These are phyloP conservation scores for Aspergillus niger DNA, from an alignment of 2,329 filamentous ascomycete species.

Conservation along the genomic window DNA sequence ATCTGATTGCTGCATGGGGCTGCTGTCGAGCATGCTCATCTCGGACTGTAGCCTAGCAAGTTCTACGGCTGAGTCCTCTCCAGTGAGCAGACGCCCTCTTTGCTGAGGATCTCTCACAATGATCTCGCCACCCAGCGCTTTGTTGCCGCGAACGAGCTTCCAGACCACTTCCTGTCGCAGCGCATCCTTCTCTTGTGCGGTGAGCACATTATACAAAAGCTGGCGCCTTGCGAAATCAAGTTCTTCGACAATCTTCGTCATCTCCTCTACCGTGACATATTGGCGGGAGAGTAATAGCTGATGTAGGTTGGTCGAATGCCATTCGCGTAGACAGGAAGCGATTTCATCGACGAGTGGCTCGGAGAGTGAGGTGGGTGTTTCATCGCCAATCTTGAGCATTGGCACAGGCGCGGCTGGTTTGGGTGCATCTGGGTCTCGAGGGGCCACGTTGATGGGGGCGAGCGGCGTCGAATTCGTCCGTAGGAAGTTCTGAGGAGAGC, in stretches of 20 bases:
- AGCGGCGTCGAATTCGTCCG: constrained; percentile 36
- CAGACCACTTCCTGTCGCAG: constrained; percentile 90
- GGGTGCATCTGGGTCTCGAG: constrained; percentile 62
- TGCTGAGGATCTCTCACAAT: constrained; percentile 88
- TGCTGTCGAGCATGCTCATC: constrained; percentile 89
- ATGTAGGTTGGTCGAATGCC: constrained; percentile 97
- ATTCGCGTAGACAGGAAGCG: constrained; percentile 92
- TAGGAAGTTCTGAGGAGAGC: constrained; percentile 31
- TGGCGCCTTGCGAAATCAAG: constrained; percentile 85
- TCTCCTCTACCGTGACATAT: constrained; percentile 77
- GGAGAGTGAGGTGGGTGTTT: constrained; percentile 83
- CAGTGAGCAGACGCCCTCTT: constrained; percentile 81
- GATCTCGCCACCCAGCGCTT: constrained; percentile 87
- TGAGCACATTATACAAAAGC: constrained; percentile 91
- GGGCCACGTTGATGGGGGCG: constrained; percentile 34
- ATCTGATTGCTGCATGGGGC: constrained; percentile 68
- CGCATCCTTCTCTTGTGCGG: constrained; percentile 75
- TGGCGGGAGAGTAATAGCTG: constrained; percentile 81
- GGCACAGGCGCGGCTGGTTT: constrained; percentile 91
- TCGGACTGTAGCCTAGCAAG: constrained; percentile 88
- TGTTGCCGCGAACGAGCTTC: constrained; percentile 93
- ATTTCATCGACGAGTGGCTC: constrained; percentile 98
- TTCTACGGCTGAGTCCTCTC: constrained; percentile 89
- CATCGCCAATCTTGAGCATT: constrained; percentile 96
- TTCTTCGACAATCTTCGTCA: constrained; percentile 77